Evolutionary conservation across 768 basidiomycete genomes (phyloP), one percentile per base, ranked within the genome.

Genomic region (Tubosaeta sp.): DNA sequence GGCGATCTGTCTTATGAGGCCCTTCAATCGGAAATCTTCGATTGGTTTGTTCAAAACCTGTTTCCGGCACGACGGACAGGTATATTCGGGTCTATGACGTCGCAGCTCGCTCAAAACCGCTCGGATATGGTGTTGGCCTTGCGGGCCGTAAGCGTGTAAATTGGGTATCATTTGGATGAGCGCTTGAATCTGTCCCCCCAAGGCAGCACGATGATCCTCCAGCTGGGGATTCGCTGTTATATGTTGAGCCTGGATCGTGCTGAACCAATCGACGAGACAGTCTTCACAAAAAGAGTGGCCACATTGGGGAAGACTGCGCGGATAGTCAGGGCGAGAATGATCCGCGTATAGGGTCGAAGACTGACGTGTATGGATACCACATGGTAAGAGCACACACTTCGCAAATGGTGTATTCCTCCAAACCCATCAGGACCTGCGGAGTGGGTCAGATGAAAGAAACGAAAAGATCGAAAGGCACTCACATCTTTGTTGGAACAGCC

Each of bases 311-410:
- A 89, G 72, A 6, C 86, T 88, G 57, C 9, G 31, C 13, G 24
- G 30, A 30, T 24, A 27, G 35, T 62, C 34, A 57, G 30, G 18
- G 11, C 2, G 11, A 9, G 6, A 49, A 30, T 46, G 24, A 22
- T 32, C 16, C 9, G 29, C 47, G 36, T 48, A 56, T 47, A 45
- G 1, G 22, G 50, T 12, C 40, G 29, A 35, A 39, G 18, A 71
- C 84, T 36, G 57, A 87, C 86, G 76, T 73, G 57, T 79, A 84
- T 1, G 87, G 86, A 8, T 71, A 70, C 82, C 83, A 86, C 79
- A 88, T 80, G 51, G 75, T 75, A 36, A 66, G 52, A 0, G 78
- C 74, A 62, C 87, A 90, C 36, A 90, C 78, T 52, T 84, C 84
- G 60, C 87, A 90, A 36, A 67, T 73, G 12, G 81, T 62, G 41